These are phyloP conservation scores for Metschnikowia reukaufii DNA, from an alignment of 805 yeast species.

Conservation along the genomic window DNA sequence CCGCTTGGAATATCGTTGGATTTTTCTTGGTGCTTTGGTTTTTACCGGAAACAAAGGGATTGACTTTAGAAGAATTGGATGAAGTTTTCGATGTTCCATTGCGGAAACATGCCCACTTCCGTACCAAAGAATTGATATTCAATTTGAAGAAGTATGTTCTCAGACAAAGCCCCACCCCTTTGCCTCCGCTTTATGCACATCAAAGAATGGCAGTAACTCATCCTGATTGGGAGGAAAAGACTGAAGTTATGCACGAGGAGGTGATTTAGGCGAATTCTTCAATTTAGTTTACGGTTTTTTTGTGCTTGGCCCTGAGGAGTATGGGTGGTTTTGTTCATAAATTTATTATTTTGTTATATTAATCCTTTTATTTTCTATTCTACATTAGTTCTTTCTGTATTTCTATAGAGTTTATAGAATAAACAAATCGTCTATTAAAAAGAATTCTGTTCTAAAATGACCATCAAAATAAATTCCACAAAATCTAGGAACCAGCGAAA, in stretches of 20 bases:
- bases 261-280: slow-evolving; percentile 6
- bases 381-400: too few relatives aligned
- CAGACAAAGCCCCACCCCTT: slow-evolving; percentile 41
- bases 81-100: slow-evolving; percentile 67
- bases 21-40: slow-evolving; percentile 70
- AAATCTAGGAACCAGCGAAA: too few relatives aligned
- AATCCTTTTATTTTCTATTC: too few relatives aligned
- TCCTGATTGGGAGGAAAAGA: slow-evolving; percentile 62
- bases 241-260: slow-evolving; percentile 54
- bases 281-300: neutral
- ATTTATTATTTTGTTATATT: too few relatives aligned
- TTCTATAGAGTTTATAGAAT: too few relatives aligned
- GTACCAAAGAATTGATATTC: slow-evolving; percentile 34
- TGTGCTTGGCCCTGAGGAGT: too few relatives aligned
- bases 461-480: too few relatives aligned
- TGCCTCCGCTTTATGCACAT: slow-evolving; percentile 57
- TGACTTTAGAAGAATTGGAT: slow-evolving; percentile 75
- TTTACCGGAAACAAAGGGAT: slow-evolving; percentile 69
- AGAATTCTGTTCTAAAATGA: too few relatives aligned
- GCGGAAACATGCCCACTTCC: slow-evolving; percentile 50
- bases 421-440: too few relatives aligned
- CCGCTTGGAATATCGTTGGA: slow-evolving; percentile 77
- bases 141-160: slow-evolving; percentile 49
- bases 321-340: too few relatives aligned
- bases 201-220: slow-evolving; percentile 62